phyloP scores from a whole-genome alignment of 2,329 filamentous ascomycete species.

The Simplicillium sp. region DNA sequence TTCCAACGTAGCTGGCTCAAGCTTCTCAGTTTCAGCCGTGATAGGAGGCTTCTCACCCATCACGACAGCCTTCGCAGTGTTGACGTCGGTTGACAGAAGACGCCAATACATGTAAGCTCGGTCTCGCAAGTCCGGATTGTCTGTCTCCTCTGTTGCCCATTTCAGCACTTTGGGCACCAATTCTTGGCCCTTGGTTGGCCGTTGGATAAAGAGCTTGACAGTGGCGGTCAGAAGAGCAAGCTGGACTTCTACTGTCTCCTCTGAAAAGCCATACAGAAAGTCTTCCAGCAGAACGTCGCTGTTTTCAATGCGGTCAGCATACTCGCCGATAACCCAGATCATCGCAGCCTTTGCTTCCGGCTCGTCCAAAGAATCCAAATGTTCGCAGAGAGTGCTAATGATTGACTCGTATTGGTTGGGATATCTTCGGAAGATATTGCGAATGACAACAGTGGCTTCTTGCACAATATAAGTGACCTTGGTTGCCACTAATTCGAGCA shows the following conservation, averaged over 20 bases:
- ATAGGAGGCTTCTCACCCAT: conserved; percentile 98
- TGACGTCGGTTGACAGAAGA: conserved; percentile 83
- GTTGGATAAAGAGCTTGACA: conserved; percentile 95
- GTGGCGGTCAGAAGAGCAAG: conserved; percentile 90
- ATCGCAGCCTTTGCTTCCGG: conserved; percentile 97
- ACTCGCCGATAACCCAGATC: conserved; percentile 99
- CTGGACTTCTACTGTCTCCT: conserved; percentile 93
- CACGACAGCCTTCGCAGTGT: conserved; percentile 75
- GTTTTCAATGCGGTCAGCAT: conserved; percentile 95
- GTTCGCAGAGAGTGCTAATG: conserved; percentile 89
- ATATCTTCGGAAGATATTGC: conserved; percentile 98
- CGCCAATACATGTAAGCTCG: conserved; percentile 99
- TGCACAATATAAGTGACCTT: conserved; percentile 99
- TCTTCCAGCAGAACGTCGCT: conserved; percentile 89
- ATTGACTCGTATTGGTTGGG: conserved; percentile 98
- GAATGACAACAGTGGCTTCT: conserved; percentile 96
- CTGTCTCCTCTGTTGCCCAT: conserved; percentile 98
- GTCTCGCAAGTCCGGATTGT: conserved; percentile 93
- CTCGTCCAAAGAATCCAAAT: conserved; percentile 92
- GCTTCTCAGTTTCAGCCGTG: conserved; percentile 88
- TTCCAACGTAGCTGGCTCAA: conserved; percentile 84
- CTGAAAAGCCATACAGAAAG: conserved; percentile 86
- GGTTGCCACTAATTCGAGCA: conserved; percentile 90
- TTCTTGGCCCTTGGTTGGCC: conserved; percentile 87
- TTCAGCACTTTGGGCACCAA: conserved; percentile 92